Base-by-base conservation (phyloP, 352 stramenopile species). In the Pythium brachiatum region DNA sequence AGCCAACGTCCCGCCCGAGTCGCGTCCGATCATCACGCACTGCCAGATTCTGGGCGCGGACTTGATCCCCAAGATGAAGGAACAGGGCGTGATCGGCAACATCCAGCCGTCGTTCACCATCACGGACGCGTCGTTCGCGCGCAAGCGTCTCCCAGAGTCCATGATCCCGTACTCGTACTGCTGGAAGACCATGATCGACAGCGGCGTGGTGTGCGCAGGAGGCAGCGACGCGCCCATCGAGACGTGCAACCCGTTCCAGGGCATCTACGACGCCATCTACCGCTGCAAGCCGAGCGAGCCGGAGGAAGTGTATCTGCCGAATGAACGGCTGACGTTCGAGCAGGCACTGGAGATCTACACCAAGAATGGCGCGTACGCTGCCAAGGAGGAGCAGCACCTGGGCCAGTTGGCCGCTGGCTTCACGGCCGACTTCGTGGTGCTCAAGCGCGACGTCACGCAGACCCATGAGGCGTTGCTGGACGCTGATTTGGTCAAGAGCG, bases 41-140 rank as follows among this genome's bases (percentile, higher is more conserved):
- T 97, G 88, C 60, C 90, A 97, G 69, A 89, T 97, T 50, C 67
- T 97, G 12, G 79, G 80, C 5, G 64, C 72, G 41, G 82, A 96
- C 34, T 51, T 95, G 20, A 79, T 97, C 25, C 32, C 60, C 7
- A 57, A 81, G 27, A 96, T 97, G 89, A 69, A 66, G 18, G 62
- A 76, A 0, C 78, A 88, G 51, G 85, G 86, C 6, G 86, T 94
- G 36, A 93, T 96, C 21, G 88, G 70, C 43, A 92, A 96, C 66
- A 89, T 97, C 52, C 88, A 97, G 63, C 88, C 88, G 21, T 95
- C 86, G 7, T 97, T 97, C 53, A 82, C 88, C 7, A 83, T 94
- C 57, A 97, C 88, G 26, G 89, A 97, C 60, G 86, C 86, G 54
- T 61, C 75, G 12, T 96, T 91, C 60, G 84, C 87, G 9, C 70